phyloP scores from a whole-genome alignment of 257 asterid genomes.

The Nicotiana noctiflora region DNA sequence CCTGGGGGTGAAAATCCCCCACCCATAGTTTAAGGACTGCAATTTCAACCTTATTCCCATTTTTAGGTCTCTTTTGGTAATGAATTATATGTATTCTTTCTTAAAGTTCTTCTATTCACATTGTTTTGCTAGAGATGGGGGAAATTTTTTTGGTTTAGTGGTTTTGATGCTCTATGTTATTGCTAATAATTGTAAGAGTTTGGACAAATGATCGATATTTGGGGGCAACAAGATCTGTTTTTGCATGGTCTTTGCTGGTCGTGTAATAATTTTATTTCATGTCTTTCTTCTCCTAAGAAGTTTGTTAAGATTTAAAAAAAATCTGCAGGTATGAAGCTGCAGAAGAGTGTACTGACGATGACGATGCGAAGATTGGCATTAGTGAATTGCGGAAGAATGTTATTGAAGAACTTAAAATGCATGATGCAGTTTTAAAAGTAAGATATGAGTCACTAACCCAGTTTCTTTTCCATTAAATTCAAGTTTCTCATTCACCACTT shows the following conservation, averaged over 20 bases:
- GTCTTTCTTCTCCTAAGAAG: background rate
- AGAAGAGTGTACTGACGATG: constrained; percentile 84
- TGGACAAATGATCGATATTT: background rate
- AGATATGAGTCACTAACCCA: background rate
- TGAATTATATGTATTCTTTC: background rate
- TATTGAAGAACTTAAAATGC: constrained; percentile 70
- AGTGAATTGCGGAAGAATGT: constrained; percentile 42
- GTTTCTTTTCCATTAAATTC: background rate
- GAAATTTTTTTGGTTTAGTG: background rate
- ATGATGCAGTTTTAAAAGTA: constrained; percentile 51
- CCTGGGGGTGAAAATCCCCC: background rate
- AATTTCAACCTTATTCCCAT: background rate
- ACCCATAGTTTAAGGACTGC: background rate
- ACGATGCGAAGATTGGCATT: constrained; percentile 77
- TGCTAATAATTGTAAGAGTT: background rate
- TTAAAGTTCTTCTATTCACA: background rate
- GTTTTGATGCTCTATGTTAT: background rate
- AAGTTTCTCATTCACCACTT: background rate
- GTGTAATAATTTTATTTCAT: background rate
- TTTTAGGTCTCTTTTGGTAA: background rate
- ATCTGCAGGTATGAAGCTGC: constrained; percentile 79
- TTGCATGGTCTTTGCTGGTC: background rate
- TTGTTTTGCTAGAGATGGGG: background rate
- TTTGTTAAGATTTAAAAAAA: background rate
- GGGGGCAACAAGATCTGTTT: background rate